Percentiles rank a stretch among this genome's conserved stretches.
phyloP scores from a whole-genome alignment of 2,329 filamentous ascomycete species.

The Cercospora zeina region DNA sequence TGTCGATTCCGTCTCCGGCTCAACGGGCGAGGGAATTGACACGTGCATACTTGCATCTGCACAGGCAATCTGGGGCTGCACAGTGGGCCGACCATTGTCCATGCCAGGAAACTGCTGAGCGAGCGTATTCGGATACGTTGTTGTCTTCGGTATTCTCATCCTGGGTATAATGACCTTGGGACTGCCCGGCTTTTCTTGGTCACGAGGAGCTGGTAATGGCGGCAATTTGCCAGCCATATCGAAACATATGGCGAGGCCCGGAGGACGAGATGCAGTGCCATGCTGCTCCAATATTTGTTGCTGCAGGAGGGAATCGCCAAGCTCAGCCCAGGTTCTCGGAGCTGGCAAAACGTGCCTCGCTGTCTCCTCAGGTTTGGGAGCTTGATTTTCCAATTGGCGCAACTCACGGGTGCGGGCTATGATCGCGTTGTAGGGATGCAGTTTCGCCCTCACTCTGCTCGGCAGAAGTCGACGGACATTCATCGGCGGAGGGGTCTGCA shows the following conservation, averaged over 20 bases:
- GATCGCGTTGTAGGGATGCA: constrained; percentile 56
- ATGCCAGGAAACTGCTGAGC: constrained; percentile 39
- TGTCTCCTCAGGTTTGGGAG: constrained; percentile 9
- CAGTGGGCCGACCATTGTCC: constrained; percentile 36
- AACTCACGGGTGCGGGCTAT: constrained; percentile 22
- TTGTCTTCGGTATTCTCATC: constrained; percentile 11
- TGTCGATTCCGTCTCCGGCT: constrained; percentile 35
- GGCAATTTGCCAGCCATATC: constrained; percentile 22
- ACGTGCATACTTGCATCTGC: constrained; percentile 32
- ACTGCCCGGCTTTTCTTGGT: constrained; percentile 10
- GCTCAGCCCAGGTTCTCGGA: constrained; percentile 38
- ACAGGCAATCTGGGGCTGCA: constrained; percentile 36
- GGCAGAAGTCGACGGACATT: constrained; percentile 55
- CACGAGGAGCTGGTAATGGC: not conserved
- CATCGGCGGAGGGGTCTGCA: constrained; percentile 53
- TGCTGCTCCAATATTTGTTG: constrained; percentile 36
- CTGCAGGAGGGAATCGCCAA: constrained; percentile 37
- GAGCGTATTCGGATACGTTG: constrained; percentile 27
- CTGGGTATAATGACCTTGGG: constrained; percentile 15
- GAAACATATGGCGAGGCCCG: constrained; percentile 35
- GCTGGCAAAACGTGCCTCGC: constrained; percentile 30
- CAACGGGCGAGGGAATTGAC: constrained; percentile 31
- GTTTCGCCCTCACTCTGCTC: constrained; percentile 53
- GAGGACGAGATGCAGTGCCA: constrained; percentile 24
- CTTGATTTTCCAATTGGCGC: constrained; percentile 3